Conservation (phyloP, 2,329 filamentous ascomycete species). For the Eutypa lata region DNA sequence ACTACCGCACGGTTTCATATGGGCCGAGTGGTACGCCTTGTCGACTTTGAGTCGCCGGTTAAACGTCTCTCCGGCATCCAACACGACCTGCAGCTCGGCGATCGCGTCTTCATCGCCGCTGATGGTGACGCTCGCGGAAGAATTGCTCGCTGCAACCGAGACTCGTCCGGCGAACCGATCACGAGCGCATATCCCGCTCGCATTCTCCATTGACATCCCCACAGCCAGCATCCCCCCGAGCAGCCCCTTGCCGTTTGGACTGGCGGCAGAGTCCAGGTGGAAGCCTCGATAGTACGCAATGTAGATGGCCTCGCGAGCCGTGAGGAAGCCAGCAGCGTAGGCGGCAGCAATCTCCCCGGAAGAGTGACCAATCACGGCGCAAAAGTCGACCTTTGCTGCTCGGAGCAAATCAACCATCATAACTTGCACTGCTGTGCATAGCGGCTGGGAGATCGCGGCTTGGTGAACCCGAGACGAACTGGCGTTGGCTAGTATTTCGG, state of each 20-base stretch:
- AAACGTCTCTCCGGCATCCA: conserved; percentile 8
- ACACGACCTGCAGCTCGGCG: background rate
- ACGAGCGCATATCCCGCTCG: background rate
- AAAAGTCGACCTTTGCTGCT: conserved; percentile 29
- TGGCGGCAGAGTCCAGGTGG: conserved; percentile 17
- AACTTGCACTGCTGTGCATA: conserved; percentile 29
- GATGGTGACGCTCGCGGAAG: conserved; percentile 9
- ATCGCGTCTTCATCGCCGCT: conserved; percentile 14
- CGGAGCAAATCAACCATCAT: conserved; percentile 25
- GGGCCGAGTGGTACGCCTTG: conserved; percentile 12
- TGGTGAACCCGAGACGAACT: conserved; percentile 13
- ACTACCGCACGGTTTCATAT: conserved; percentile 8
- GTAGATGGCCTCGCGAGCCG: conserved; percentile 37
- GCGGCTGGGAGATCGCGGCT: conserved; percentile 28
- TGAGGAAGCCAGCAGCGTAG: conserved; percentile 44
- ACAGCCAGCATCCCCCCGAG: conserved; percentile 45
- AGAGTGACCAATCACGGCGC: conserved; percentile 44
- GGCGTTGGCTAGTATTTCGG: conserved; percentile 16
- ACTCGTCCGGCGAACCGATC: conserved; percentile 1
- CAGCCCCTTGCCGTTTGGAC: background rate
- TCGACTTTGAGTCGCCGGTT: conserved; percentile 7
- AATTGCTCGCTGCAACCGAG: conserved; percentile 12
- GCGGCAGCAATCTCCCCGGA: conserved; percentile 50
- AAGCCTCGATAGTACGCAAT: conserved; percentile 45
- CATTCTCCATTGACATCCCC: conserved; percentile 21